phyloP scores from a whole-genome alignment of 805 yeast genomes.

The Yamadazyma scolyti region DNA sequence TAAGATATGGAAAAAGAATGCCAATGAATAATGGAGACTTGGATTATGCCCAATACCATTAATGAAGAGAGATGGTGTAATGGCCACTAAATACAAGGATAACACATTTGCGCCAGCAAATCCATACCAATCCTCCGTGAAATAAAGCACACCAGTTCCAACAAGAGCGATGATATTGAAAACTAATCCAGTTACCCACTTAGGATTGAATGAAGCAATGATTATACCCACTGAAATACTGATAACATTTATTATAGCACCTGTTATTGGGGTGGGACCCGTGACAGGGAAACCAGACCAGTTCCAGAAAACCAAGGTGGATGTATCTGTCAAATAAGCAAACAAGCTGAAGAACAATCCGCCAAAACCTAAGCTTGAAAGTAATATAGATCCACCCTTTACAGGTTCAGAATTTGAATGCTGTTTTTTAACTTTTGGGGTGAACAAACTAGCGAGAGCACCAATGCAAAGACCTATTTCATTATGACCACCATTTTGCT shows the following conservation, averaged over 20 bases:
- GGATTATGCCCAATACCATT: slow-evolving; percentile 54
- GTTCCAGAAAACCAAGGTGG: slow-evolving; percentile 87
- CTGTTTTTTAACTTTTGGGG: slow-evolving; percentile 25
- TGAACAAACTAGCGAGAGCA: slow-evolving; percentile 55
- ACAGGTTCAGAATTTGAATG: neutral
- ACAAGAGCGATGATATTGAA: slow-evolving; percentile 39
- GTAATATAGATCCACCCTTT: slow-evolving; percentile 41
- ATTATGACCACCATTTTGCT: slow-evolving; percentile 83
- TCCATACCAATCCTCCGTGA: slow-evolving; percentile 65
- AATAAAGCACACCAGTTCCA: slow-evolving; percentile 50
- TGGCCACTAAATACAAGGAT: slow-evolving; percentile 57
- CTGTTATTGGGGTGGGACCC: slow-evolving; percentile 86
- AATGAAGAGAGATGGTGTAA: slow-evolving; percentile 59
- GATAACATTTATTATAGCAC: slow-evolving; percentile 64
- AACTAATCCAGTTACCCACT: slow-evolving; percentile 17
- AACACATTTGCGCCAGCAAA: slow-evolving; percentile 67
- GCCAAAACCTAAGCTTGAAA: slow-evolving; percentile 71
- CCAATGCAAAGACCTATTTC: slow-evolving; percentile 65
- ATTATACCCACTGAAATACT: slow-evolving; percentile 55
- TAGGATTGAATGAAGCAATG: slow-evolving; percentile 21
- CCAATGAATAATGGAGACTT: slow-evolving; percentile 48
- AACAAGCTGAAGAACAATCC: slow-evolving; percentile 67
- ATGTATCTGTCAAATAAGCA: slow-evolving; percentile 77
- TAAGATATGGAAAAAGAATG: slow-evolving; percentile 48
- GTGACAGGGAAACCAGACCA: slow-evolving; percentile 92